These are phyloP conservation scores for Crucihimalaya himalaica DNA, from an alignment of 345 rosid genomes.

Conservation along the genomic window DNA sequence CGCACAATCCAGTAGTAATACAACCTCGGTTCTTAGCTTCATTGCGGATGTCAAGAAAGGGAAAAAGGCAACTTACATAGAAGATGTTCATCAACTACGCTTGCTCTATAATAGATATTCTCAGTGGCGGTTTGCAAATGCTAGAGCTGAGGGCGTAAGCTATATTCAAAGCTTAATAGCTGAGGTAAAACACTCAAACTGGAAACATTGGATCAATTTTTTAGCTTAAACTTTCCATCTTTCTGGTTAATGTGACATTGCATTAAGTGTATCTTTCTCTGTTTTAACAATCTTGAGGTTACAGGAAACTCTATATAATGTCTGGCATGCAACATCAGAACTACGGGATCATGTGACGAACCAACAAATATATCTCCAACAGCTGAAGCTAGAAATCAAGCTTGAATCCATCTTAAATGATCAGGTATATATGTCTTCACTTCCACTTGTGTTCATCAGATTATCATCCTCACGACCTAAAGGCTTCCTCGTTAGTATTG, in stretches of 20 bases:
- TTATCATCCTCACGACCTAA: constrained; percentile 21
- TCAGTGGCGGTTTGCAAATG: constrained; percentile 93
- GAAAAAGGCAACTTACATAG: constrained; percentile 61
- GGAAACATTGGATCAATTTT: background rate
- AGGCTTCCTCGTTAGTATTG: constrained; percentile 2
- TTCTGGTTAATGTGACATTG: background rate
- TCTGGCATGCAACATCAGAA: constrained; percentile 61
- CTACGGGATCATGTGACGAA: constrained; percentile 63
- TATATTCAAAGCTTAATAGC: constrained; percentile 61
- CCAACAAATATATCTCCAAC: constrained; percentile 65
- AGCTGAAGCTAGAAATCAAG: constrained; percentile 67
- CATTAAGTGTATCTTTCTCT: background rate
- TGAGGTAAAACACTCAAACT: constrained; percentile 55
- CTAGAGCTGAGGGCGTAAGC: constrained; percentile 65
- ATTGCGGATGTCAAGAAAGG: constrained; percentile 77
- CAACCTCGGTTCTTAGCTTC: constrained; percentile 84
- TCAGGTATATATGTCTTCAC: constrained; percentile 56
- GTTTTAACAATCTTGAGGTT: constrained; percentile 35
- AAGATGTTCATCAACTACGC: constrained; percentile 85
- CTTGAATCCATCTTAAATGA: constrained; percentile 59
- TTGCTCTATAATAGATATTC: constrained; percentile 75
- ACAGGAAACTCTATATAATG: constrained; percentile 78
- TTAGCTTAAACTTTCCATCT: background rate
- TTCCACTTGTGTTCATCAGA: constrained; percentile 4
- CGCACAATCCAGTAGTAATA: constrained; percentile 49